These are phyloP conservation scores for Diaporthe ampelina DNA, from an alignment of 2,329 filamentous ascomycete genomes.

Conservation along the genomic window DNA sequence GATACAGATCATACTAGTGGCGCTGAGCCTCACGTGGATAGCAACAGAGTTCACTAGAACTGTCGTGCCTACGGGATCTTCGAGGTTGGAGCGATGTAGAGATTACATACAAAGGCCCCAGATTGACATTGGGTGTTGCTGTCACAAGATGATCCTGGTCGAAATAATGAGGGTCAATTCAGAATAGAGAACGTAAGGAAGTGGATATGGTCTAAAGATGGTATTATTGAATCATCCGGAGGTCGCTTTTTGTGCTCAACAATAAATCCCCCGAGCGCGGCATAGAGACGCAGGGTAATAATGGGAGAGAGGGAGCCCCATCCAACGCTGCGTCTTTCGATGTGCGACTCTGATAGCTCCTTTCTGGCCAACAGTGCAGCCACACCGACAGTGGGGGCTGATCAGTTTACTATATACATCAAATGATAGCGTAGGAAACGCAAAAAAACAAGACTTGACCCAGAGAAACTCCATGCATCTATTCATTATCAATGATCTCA, in stretches of 20 bases:
- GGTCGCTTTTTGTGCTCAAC: constrained; percentile 14
- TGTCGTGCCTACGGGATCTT: no score
- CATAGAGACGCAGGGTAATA: neutral
- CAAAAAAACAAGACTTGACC: neutral
- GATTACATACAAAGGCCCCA: neutral
- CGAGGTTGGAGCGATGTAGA: no score
- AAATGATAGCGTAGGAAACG: neutral
- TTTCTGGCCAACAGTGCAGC: neutral
- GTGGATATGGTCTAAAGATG: neutral
- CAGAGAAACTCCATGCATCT: constrained; percentile 24
- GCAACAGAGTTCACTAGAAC: no score
- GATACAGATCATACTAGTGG: neutral
- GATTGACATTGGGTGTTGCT: neutral
- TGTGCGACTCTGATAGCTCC: neutral
- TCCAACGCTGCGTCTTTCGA: neutral
- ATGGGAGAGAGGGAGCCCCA: neutral
- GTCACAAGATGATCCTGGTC: neutral
- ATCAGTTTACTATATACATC: constrained; percentile 13
- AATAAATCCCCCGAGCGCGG: neutral
- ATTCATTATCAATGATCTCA: neutral
- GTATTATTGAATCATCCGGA: constrained; percentile 14
- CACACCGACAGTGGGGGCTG: neutral
- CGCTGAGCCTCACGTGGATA: neutral
- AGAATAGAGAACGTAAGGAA: no score
- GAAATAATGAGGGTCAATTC: neutral